Evolutionary conservation across 2,329 filamentous ascomycete species (phyloP), one percentile per base, ranked within the genome.

Genomic region (Fusarium annulatum): DNA sequence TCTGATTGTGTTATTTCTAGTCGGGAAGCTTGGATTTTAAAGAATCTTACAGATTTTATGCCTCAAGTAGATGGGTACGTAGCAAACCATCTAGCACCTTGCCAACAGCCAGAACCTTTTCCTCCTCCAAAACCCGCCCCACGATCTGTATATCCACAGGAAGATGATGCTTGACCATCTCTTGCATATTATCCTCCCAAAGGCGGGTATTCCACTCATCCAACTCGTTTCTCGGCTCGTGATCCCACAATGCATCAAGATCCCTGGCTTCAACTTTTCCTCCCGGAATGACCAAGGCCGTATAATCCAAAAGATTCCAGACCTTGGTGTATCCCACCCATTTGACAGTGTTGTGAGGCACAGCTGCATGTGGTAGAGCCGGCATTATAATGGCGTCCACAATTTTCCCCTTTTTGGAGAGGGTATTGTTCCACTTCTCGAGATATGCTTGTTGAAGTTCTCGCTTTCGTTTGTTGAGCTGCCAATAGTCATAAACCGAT

Each of bases 401-500:
- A 0, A 76, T 72, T 9, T 80, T 81, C 0, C 86, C 88, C 0
- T 85, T 86, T 1, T 39, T 69, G 0, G 82, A 87, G 21, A 76
- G 81, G 2, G 83, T 80, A 0, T 78, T 77, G 49, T 87, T 86
- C 90, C 90, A 92, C 64, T 89, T 88, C 55, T 90, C 85, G 2
- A 91, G 83, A 62, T 90, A 91, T 2, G 70, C 71, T 28, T 80
- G 77, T 33, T 80, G 78, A 0, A 79, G 53, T 1, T 81, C 82
- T 33, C 84, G 64, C 75, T 92, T 92, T 33, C 85, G 83, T 67
- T 83, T 88, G 80, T 92, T 92, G 11, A 93, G 83, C 73, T 92
- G 89, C 91, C 90, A 93, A 79, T 92, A 93, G 9, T 90, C 84
- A 64, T 89, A 91, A 1, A 92, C 89, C 0, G 88, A 90, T 19